Evolutionary conservation across 106 monocot species (phyloP), one percentile per base, ranked within the genome.

Genomic region (Ottelia alismoides): DNA sequence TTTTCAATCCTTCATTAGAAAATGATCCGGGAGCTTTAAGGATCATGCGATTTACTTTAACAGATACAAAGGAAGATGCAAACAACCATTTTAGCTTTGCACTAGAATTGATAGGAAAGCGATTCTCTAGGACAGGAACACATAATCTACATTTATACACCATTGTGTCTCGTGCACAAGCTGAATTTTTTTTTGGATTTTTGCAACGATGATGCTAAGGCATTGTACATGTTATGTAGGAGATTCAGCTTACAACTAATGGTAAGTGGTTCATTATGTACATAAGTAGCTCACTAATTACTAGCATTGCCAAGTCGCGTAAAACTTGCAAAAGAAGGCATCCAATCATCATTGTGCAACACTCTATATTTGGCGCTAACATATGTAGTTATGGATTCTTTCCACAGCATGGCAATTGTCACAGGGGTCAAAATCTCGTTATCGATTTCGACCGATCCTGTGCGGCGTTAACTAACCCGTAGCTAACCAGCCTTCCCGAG

Each of bases 231-330:
- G 19, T 22, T 83, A 55, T 92, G 70, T 60, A 77, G 71, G 61
- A 76, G 70, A 28, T 77, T 79, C 53, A 58, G 65, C 51, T 14
- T 87, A 30, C 81, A 82, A 62, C 55, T 92, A 25, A 83, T 92
- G 92, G 87, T 86, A 49, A 77, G 19, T 53, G 35, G 65, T 52
- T 65, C 55, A 62, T 65, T 74, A 17, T 92, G 79, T 57, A 56
- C 48, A 1, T 67, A 40, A 68, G 67, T 26, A 75, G 70, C 54
- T 78, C 76, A 50, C 62, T 92, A 40, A 87, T 92, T 58, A 14
- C 43, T 67, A 70, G 65, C 63, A 87, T 92, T 72, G 77, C 58
- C 55, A 71, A 57, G 44, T 67, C 71, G 50, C 64, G 79, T n/a
- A 76, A 53, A 62, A 22, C 23, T 12, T 46, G 74, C 51, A n/a